Conservation (phyloP, 768 basidiomycete species). For the Grammothele lineata region DNA sequence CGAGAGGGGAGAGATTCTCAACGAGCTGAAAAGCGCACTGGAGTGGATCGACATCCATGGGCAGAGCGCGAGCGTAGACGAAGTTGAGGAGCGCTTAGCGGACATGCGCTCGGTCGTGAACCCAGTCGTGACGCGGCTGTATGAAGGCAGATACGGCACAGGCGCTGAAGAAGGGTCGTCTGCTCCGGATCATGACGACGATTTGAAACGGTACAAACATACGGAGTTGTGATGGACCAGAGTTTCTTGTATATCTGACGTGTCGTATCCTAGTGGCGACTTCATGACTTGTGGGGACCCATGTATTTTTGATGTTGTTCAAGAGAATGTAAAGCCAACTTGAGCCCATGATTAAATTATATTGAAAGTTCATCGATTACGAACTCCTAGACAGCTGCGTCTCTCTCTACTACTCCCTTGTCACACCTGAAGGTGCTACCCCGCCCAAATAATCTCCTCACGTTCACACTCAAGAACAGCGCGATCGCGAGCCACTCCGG, state of each 20-base stretch:
- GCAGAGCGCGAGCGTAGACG: constrained; percentile 71
- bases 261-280: too few relatives aligned
- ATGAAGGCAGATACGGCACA: constrained; percentile 45
- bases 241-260: neutral
- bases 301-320: too few relatives aligned
- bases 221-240: constrained; percentile 45
- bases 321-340: too few relatives aligned
- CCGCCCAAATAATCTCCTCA: neutral
- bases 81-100: constrained; percentile 83
- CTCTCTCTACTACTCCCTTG: too few relatives aligned
- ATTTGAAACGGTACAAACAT: constrained; percentile 40
- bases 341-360: too few relatives aligned
- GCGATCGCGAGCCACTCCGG: constrained; percentile 10
- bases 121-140: constrained; percentile 85
- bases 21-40: constrained; percentile 79
- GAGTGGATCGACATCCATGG: constrained; percentile 92
- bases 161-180: too few relatives aligned
- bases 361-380: too few relatives aligned
- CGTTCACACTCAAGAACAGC: constrained; percentile 11
- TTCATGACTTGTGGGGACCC: too few relatives aligned
- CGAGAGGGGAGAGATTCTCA: constrained; percentile 80
- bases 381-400: too few relatives aligned
- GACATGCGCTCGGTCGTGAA: constrained; percentile 69
- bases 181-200: constrained; percentile 39
- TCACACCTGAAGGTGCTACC: too few relatives aligned